Conservation (phyloP, 371 early-diverging fungal genomes). For the Rhizomucor pusillus region DNA sequence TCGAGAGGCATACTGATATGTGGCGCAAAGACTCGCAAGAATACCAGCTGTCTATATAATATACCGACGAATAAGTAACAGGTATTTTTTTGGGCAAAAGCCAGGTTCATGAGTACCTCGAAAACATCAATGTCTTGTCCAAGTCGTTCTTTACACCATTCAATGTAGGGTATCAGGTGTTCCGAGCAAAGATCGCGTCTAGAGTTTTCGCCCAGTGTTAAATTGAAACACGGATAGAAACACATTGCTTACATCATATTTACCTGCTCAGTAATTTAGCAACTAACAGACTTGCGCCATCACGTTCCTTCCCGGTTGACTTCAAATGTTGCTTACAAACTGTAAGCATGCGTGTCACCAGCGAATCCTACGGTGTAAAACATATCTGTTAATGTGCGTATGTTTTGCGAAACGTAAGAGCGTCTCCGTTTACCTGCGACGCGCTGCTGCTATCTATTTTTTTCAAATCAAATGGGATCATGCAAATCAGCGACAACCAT, state of each 20-base stretch:
- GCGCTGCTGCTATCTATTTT: slow-evolving; percentile 71
- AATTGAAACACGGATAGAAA: too few species aligned
- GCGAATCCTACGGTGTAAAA: slow-evolving; percentile 30
- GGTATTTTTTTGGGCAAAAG: neutral
- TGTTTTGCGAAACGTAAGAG: too few species aligned
- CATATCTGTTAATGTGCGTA: neutral
- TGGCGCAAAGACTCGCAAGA: slow-evolving; percentile 63
- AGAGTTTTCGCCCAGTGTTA: slow-evolving; percentile 7
- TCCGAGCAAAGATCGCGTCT: slow-evolving; percentile 49
- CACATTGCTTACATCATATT: too few species aligned
- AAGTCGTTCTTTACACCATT: slow-evolving; percentile 56
- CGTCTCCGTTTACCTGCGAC: slow-evolving; percentile 4
- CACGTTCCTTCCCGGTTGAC: slow-evolving; percentile 80
- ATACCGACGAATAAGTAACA: neutral
- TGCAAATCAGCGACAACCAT: slow-evolving; percentile 87
- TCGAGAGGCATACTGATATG: slow-evolving; percentile 72
- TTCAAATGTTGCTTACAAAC: slow-evolving; percentile 53
- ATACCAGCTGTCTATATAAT: slow-evolving; percentile 51
- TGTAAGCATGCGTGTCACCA: slow-evolving; percentile 53
- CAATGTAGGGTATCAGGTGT: slow-evolving; percentile 54
- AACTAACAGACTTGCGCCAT: slow-evolving; percentile 80
- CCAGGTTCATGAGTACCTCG: too few species aligned
- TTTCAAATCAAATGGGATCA: slow-evolving; percentile 92
- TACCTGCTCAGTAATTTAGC: slow-evolving; percentile 80
- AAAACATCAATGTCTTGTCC: slow-evolving; percentile 40